A percentile compares a stretch with the other conserved stretches of the same genome.
Conservation (phyloP, 1,139 yeast genomes). For the Schizosaccharomyces versatilis region DNA sequence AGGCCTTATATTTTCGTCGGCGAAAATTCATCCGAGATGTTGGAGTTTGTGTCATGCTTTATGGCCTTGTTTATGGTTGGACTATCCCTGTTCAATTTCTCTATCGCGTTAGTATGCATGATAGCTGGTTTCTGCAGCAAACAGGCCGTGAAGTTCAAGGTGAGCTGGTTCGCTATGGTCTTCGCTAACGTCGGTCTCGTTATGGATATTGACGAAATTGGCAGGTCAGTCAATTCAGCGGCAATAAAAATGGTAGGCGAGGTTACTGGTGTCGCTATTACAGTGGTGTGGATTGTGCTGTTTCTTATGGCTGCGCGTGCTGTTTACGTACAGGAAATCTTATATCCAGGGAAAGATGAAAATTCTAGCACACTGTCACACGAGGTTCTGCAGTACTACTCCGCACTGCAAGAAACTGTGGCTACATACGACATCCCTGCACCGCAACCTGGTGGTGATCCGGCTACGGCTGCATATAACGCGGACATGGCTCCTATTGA, state of each 20-base stretch:
- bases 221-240: conserved; percentile 4
- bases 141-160: neutral
- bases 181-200: conserved; percentile 7
- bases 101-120: conserved; percentile 1
- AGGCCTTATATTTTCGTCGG: conserved; percentile 2
- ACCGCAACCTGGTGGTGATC: no score
- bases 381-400: neutral
- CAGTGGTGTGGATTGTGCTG: conserved; percentile 1
- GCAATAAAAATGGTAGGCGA: conserved; percentile 5
- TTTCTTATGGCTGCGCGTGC: conserved; percentile 5
- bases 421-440: no score
- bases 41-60: conserved; percentile 2
- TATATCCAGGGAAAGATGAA: conserved; percentile 8
- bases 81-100: conserved; percentile 2
- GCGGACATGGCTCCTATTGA: no score
- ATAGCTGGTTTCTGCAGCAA: neutral
- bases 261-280: conserved; percentile 3
- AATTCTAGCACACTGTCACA: neutral
- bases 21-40: neutral
- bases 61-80: conserved; percentile 3
- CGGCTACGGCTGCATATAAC: no score
- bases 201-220: conserved; percentile 4
- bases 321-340: conserved; percentile 2
- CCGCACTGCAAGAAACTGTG: neutral
- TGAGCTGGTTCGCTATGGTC: conserved; percentile 6